Base-by-base conservation (phyloP, 1,139 yeast species). In the Candida pseudoviswanathii region DNA sequence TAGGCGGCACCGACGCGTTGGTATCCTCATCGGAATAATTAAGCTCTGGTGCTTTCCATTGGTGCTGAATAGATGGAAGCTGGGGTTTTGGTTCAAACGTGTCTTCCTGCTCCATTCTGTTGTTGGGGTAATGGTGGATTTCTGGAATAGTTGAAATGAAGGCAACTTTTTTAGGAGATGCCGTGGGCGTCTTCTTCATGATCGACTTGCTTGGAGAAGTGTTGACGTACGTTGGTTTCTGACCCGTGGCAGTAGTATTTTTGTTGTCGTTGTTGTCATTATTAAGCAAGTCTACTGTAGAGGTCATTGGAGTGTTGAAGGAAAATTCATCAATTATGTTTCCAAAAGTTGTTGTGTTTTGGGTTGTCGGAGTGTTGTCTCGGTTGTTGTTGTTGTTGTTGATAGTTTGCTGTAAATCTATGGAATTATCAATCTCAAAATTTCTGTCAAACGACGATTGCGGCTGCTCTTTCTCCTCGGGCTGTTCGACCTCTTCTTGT, bases 91-190 rank as follows among this genome's bases (percentile, higher is more conserved):
- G 42, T 7, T 33, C 30, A 8, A 33, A 39, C 36, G 38, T 37
- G 32, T 44, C 42, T 9, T 41, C 42, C 2, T 38, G 24, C 10
- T 45, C 47, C 11, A 29, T 58, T 3, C 58, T 52, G 37, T 50
- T 45, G 39, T 59, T 56, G 6, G 63, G 54, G 52, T 73, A 75
- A 46, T 64, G 75, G 53, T 73, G 77, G 22, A 75, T 59, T 54
- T 72, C 67, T 3, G 77, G 77, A 11, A 58, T 61, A 3, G 66
- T 54, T 48, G 55, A 56, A 5, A 70, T 66, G 51, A 75, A 75
- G 1, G 68, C 80, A 7, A 75, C 80, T 52, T 74, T 75, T 50
- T 68, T 70, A 3, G 79, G 78, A 1, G 78, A 71, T 10, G 59
- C 52, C 5, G 56, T 56, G 0, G 68, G 60, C 2, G 67, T 56